Evolutionary conservation across 805 yeast genomes (phyloP).

Genomic region (Myxozyma nipponensis): DNA sequence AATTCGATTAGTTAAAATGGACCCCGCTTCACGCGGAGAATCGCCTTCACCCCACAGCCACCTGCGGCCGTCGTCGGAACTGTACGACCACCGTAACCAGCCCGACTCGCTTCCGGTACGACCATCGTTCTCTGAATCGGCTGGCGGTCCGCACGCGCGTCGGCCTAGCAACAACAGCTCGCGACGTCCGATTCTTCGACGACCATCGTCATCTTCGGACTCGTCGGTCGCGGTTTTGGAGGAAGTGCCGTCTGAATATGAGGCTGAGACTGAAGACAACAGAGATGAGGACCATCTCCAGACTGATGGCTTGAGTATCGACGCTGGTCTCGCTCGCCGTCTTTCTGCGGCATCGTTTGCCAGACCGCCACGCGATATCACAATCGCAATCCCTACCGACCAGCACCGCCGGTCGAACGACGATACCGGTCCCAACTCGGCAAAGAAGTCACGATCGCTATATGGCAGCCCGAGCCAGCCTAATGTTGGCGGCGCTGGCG

Average conservation of each 20-base stretch:
- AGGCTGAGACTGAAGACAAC: constrained; percentile 19
- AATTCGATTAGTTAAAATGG: constrained; percentile 11
- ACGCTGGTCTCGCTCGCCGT: not conserved
- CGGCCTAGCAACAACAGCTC: constrained; percentile 3
- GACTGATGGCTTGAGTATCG: not conserved
- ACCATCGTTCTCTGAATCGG: constrained; percentile 20
- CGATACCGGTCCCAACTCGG: not conserved
- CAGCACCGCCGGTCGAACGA: constrained; percentile 2
- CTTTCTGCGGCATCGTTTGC: not conserved
- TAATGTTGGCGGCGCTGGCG: not conserved
- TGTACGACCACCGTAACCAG: constrained; percentile 50
- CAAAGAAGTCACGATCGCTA: not conserved
- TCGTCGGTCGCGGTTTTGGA: constrained; percentile 12
- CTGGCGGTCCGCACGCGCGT: not conserved
- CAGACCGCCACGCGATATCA: not conserved
- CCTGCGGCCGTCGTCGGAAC: constrained; percentile 28
- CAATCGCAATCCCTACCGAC: constrained; percentile 9
- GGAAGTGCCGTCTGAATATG: constrained; percentile 12
- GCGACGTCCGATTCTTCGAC: constrained; percentile 5
- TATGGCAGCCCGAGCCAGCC: not conserved
- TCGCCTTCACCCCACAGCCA: constrained; percentile 14
- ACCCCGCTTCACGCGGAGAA: constrained; percentile 18
- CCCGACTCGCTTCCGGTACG: constrained; percentile 43
- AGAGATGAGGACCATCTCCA: not conserved
- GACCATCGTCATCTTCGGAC: constrained; percentile 1